Conservation (phyloP, 1,139 yeast genomes). For the Hansenula anomala region DNA sequence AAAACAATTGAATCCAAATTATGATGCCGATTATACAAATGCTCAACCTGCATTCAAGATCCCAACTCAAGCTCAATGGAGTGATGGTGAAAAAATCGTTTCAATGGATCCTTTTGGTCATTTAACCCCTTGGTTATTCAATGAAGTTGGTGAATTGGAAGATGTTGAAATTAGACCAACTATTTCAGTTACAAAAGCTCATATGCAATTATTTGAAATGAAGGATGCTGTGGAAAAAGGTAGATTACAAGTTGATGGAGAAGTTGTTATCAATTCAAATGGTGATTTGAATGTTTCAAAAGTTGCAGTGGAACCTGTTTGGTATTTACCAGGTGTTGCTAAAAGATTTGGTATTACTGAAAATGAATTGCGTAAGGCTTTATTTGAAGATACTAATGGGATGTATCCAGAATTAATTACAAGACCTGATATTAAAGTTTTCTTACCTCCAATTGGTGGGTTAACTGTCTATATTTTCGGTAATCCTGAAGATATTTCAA, state of each 20-base stretch:
- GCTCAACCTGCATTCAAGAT: constrained; percentile 56
- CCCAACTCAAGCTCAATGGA: constrained; percentile 51
- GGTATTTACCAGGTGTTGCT: constrained; percentile 64
- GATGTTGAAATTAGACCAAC: constrained; percentile 54
- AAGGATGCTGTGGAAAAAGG: constrained; percentile 48
- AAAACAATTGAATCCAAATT: constrained; percentile 44
- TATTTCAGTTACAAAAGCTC: constrained; percentile 58
- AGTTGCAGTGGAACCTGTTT: constrained; percentile 61
- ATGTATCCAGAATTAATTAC: constrained; percentile 61
- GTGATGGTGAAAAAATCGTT: constrained; percentile 47
- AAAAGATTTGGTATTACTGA: constrained; percentile 53
- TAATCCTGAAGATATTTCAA: constrained; percentile 46
- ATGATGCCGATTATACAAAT: constrained; percentile 54
- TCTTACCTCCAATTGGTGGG: constrained; percentile 63
- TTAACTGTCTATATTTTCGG: constrained; percentile 59
- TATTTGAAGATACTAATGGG: constrained; percentile 61
- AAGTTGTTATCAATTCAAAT: constrained; percentile 45
- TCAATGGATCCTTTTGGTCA: constrained; percentile 63
- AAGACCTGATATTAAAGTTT: constrained; percentile 56
- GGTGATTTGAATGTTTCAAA: constrained; percentile 59
- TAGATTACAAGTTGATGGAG: constrained; percentile 48
- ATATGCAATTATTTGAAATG: constrained; percentile 51
- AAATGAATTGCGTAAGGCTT: constrained; percentile 46
- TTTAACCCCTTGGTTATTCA: constrained; percentile 51
- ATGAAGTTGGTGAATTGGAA: constrained; percentile 34